phyloP scores from a whole-genome alignment of 225 moss, liverwort and hornwort species.

The Takakia lepidozioides region DNA sequence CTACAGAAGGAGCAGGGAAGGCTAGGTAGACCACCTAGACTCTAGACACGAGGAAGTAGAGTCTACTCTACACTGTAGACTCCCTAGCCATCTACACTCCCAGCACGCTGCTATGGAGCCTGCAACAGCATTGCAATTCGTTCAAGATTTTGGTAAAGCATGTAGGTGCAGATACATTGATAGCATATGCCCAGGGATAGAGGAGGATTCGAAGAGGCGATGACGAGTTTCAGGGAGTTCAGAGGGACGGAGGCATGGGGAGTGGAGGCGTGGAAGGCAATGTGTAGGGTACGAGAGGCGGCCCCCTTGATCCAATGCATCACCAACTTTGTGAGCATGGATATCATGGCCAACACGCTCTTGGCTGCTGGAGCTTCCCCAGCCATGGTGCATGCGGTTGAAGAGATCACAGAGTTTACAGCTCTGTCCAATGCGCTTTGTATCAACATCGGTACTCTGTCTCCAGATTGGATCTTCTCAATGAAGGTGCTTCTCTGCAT shows the following conservation, averaged over 20 bases:
- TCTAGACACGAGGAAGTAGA: no score
- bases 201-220: conserved; percentile 7
- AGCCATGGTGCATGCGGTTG: conserved; percentile 95
- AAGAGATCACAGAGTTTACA: conserved; percentile 89
- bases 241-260: conserved; percentile 87
- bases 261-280: conserved; percentile 87
- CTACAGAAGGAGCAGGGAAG: no score
- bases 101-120: no score
- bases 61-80: no score
- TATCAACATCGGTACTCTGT: conserved; percentile 91
- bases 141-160: no score
- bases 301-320: conserved; percentile 88
- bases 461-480: conserved; percentile 90
- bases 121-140: no score
- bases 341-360: conserved; percentile 95
- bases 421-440: conserved; percentile 87
- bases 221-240: conserved; percentile 97
- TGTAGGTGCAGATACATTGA: no score
- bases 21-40: no score
- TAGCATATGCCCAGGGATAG: no score
- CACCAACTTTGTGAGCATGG: conserved; percentile 97
- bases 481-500: no score
- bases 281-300: conserved; percentile 71
- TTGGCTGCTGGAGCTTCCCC: conserved; percentile 88
- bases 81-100: no score